Base-by-base conservation (phyloP, 768 basidiomycete species). In the Rhodotorula paludigena region DNA sequence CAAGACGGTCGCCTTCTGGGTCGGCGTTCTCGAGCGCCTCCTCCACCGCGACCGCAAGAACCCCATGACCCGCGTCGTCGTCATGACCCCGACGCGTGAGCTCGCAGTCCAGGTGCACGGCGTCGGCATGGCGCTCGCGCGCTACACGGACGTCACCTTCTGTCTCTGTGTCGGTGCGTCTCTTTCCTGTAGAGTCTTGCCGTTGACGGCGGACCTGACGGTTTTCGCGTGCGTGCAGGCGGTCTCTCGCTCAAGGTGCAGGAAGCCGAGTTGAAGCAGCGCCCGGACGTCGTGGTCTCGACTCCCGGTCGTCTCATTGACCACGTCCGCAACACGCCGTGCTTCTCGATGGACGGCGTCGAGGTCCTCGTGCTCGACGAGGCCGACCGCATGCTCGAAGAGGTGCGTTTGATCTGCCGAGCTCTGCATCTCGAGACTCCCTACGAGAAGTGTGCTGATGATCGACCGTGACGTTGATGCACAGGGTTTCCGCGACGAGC, bases 251-350 rank as follows among this genome's bases (percentile, higher is more conserved):
- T 97, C 30, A 94, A 96, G 78, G 84, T 89, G 16, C 96, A 99
- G 79, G 94, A 97, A 78, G 83, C 83, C 25, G 83, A 85, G 51
- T 81, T 99, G 59, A 87, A 92, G 62, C 84, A 87, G 47, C 84
- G 91, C 5, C 96, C 96, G 55, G 96, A 99, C 77, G 83, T 98
- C 56, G 83, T 98, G 60, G 91, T 99, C 74, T 96, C 93, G 30
- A 98, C 96, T 2, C 96, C 96, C 6, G 96, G 96, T 74, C 90
- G 96, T 74, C 83, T 99, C 38, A 98, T 99, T 75, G 96, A 99
- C 79, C 96, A 98, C 77, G 85, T 98, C 57, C 90, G 87, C 75
- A 98, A 98, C 77, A 93, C 96, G 2, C 90, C 89, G 15, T 86
- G 89, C 18, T 98, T 98, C 81, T 86, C 87, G 16, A 84, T 99